Conservation (phyloP, 2,329 filamentous ascomycete species). For the Cytospora piceae region DNA sequence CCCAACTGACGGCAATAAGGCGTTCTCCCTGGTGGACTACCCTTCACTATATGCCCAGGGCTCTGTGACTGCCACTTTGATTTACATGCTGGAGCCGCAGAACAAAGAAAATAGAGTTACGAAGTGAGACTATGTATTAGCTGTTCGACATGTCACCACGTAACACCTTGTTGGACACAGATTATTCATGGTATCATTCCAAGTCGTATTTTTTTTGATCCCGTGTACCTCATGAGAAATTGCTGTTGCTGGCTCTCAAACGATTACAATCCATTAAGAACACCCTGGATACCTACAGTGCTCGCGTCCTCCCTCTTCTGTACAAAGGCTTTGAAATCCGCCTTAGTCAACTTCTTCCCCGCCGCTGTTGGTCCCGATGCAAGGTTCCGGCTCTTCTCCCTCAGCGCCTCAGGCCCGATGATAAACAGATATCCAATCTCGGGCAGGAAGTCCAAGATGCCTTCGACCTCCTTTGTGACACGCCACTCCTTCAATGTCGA, state of each 20-base stretch:
- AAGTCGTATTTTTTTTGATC: constrained; percentile 13
- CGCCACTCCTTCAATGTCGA: constrained; percentile 84
- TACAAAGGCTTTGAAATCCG: constrained; percentile 82
- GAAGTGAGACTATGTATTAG: not conserved
- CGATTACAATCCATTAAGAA: constrained; percentile 66
- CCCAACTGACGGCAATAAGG: not conserved
- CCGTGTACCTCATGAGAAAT: constrained; percentile 4
- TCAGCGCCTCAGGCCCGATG: constrained; percentile 78
- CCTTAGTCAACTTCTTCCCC: constrained; percentile 63
- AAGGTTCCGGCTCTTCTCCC: constrained; percentile 69
- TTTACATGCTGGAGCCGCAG: not conserved
- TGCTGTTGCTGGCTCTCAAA: not conserved
- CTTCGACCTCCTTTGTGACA: constrained; percentile 68
- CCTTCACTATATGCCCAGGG: not conserved
- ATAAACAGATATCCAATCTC: constrained; percentile 97
- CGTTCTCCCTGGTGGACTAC: too few relatives aligned
- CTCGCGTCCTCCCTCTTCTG: constrained; percentile 82
- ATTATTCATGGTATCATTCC: constrained; percentile 31
- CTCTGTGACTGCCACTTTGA: not conserved
- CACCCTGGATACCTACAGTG: constrained; percentile 80
- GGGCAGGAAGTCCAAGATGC: constrained; percentile 79
- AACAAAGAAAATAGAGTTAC: not conserved
- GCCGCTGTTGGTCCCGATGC: constrained; percentile 45
- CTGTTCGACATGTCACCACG: not conserved
- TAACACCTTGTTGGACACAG: constrained; percentile 1